Percentiles rank a stretch among this genome's conserved stretches.
phyloP scores from a whole-genome alignment of 257 asterid species.

The Jaltomata sinuosa region DNA sequence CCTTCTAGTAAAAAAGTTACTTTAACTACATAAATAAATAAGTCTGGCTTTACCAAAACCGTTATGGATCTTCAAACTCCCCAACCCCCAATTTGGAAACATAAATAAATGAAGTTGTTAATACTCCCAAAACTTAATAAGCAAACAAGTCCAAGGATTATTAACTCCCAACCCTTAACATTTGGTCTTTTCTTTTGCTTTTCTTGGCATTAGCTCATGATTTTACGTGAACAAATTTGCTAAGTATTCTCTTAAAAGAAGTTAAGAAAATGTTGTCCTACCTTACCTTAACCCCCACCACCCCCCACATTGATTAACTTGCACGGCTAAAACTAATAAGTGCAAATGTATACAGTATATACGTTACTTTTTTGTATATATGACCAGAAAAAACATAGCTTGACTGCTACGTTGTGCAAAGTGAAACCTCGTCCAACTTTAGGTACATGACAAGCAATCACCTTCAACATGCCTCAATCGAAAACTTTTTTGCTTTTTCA shows the following conservation, averaged over 20 bases:
- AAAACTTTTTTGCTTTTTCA: not conserved
- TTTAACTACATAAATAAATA: not conserved
- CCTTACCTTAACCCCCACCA: not conserved
- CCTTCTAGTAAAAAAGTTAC: not conserved
- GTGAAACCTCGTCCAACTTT: not conserved
- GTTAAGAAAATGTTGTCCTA: not conserved
- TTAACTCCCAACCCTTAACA: not conserved
- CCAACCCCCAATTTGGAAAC: not conserved
- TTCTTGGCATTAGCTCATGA: not conserved
- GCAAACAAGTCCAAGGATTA: not conserved
- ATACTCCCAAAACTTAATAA: not conserved
- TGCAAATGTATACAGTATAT: not conserved
- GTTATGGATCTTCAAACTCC: not conserved
- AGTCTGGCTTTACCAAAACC: not conserved
- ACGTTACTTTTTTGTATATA: not conserved
- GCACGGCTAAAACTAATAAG: not conserved
- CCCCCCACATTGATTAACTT: not conserved
- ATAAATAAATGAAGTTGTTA: not conserved
- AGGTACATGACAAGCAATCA: not conserved
- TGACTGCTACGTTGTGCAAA: constrained; percentile 1
- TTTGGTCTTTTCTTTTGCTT: not conserved
- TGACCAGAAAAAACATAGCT: not conserved
- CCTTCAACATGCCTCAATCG: not conserved
- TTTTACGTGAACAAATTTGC: not conserved
- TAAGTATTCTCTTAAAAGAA: not conserved